Conservation (phyloP, 257 asterid genomes). For the Solanum stenotomum region DNA sequence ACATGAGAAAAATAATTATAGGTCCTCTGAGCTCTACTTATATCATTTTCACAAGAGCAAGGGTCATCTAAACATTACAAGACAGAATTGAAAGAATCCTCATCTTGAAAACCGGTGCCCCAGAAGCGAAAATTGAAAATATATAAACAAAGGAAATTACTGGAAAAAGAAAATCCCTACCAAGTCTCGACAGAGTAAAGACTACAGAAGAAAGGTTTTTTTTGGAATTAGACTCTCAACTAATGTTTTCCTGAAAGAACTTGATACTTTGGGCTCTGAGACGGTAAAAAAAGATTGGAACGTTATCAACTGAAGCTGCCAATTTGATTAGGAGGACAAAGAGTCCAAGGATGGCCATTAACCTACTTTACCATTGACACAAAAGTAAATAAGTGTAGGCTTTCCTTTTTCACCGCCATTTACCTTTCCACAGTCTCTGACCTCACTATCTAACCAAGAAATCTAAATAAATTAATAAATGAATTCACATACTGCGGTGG, state of each 20-base stretch:
- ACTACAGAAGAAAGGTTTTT: neutral
- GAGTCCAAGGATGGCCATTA: neutral
- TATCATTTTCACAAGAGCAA: neutral
- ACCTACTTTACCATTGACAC: neutral
- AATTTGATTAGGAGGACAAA: neutral
- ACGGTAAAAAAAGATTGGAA: neutral
- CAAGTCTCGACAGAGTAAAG: neutral
- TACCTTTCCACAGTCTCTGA: neutral
- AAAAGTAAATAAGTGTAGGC: neutral
- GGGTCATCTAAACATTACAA: neutral
- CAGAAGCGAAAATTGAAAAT: neutral
- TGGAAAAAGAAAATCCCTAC: neutral
- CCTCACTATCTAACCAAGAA: neutral
- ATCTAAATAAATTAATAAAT: neutral
- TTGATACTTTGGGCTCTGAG: neutral
- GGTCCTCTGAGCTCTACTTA: neutral
- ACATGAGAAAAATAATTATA: neutral
- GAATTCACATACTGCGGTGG: neutral
- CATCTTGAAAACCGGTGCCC: neutral
- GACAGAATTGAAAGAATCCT: neutral
- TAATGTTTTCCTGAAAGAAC: neutral
- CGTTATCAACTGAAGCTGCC: neutral
- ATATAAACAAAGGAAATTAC: neutral
- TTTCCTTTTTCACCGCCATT: neutral
- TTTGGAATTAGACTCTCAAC: neutral